phyloP scores from a whole-genome alignment of 306 rosid species.

The Luffa acutangula region DNA sequence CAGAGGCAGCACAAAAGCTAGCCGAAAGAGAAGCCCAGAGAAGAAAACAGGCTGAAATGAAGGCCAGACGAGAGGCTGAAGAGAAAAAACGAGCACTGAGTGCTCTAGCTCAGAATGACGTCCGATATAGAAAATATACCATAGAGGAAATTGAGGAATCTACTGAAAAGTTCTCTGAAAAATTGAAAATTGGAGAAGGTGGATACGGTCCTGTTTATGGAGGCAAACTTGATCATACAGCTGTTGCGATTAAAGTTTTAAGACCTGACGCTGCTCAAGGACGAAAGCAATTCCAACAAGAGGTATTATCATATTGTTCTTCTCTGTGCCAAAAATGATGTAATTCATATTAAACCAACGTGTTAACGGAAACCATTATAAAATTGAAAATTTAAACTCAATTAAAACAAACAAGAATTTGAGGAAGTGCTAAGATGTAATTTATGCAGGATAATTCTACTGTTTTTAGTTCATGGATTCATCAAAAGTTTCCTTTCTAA shows the following conservation, averaged over 20 bases:
- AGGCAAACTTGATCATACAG: conserved; percentile 81
- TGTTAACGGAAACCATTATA: neutral
- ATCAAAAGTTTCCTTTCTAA: conserved; percentile 1
- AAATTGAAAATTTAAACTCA: neutral
- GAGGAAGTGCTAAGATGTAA: conserved; percentile 1
- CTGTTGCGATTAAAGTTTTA: conserved; percentile 83
- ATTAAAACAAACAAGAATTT: neutral
- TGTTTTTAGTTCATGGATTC: neutral
- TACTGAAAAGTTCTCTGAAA: conserved; percentile 40
- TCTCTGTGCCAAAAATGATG: neutral
- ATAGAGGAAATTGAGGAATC: conserved; percentile 73
- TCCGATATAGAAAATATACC: conserved; percentile 64
- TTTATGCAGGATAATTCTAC: neutral
- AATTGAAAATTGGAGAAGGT: conserved; percentile 80
- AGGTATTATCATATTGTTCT: conserved; percentile 32
- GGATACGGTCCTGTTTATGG: conserved; percentile 94
- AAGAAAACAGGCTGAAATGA: conserved; percentile 64
- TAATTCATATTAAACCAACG: neutral
- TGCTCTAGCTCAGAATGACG: conserved; percentile 37
- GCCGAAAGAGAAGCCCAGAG: conserved; percentile 72
- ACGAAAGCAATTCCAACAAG: conserved; percentile 82
- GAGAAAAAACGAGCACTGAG: conserved; percentile 56
- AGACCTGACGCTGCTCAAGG: conserved; percentile 91
- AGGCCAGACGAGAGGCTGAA: conserved; percentile 60
- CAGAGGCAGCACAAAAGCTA: conserved; percentile 63